phyloP scores from a whole-genome alignment of 1,284 basidiomycete genomes.

The Naganishia sp. region DNA sequence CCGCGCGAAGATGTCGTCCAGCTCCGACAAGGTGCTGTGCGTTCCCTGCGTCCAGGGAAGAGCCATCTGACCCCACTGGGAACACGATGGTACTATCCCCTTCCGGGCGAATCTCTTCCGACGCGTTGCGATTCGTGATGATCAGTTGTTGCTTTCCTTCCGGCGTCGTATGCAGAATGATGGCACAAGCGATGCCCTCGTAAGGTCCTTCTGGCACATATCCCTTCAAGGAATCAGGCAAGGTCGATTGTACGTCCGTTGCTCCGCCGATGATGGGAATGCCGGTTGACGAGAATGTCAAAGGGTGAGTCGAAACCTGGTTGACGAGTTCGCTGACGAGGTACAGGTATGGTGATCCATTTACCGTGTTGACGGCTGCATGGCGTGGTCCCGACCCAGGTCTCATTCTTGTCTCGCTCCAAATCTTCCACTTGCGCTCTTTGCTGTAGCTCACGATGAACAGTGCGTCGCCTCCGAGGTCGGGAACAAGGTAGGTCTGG shows the following conservation, averaged over 20 bases:
- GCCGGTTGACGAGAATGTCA: constrained; percentile 5
- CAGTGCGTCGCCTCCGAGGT: constrained; percentile 24
- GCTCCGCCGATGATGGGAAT: neutral
- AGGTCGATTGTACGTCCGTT: constrained; percentile 12
- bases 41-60: neutral
- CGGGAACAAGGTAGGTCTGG: constrained; percentile 23
- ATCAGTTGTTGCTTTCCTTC: constrained; percentile 20
- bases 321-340: constrained; percentile 27
- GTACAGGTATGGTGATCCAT: constrained; percentile 1
- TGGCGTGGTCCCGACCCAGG: constrained; percentile 26
- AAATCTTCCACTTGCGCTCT: constrained; percentile 13
- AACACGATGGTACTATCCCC: constrained; percentile 12
- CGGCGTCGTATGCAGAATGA: constrained; percentile 23
- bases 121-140: constrained; percentile 26
- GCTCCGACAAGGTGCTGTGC: constrained; percentile 17
- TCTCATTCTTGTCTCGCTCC: neutral
- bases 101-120: constrained; percentile 5
- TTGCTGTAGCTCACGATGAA: constrained; percentile 20
- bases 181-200: constrained; percentile 28
- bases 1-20: constrained; percentile 17
- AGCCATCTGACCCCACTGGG: neutral
- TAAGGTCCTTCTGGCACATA: constrained; percentile 26
- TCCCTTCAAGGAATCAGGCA: constrained; percentile 6
- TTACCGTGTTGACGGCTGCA: constrained; percentile 14
- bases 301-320: constrained; percentile 14